phyloP scores from a whole-genome alignment of 768 basidiomycete genomes.

The Leccinum boreale region DNA sequence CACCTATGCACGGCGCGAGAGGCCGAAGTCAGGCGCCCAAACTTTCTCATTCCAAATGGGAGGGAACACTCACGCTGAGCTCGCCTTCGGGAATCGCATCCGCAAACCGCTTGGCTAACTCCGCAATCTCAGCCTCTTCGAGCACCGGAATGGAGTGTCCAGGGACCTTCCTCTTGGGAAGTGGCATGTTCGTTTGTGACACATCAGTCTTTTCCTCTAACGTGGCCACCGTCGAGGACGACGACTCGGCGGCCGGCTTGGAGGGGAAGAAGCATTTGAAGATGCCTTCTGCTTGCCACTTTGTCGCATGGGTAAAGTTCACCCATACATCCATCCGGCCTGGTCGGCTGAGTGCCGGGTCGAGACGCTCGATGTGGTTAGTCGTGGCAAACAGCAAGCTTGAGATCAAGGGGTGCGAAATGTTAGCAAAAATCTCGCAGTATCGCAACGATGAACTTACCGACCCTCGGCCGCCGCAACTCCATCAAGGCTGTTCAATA shows the following conservation, averaged over 20 bases:
- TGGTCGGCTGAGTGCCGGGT: constrained; percentile 83
- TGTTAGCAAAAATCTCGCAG: constrained; percentile 16
- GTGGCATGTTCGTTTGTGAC: constrained; percentile 64
- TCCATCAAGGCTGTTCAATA: constrained; percentile 83
- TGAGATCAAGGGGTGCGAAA: constrained; percentile 26
- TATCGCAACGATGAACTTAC: constrained; percentile 40
- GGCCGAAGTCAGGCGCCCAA: neutral
- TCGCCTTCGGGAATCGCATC: constrained; percentile 84
- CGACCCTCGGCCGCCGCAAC: constrained; percentile 85
- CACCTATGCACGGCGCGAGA: constrained; percentile 44
- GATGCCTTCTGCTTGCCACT: constrained; percentile 90
- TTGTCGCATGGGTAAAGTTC: constrained; percentile 86
- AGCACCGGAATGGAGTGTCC: constrained; percentile 64
- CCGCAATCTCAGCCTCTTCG: constrained; percentile 71
- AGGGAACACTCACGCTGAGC: constrained; percentile 60
- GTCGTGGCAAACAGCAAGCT: constrained; percentile 86
- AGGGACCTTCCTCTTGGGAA: constrained; percentile 59
- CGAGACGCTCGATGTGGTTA: constrained; percentile 91
- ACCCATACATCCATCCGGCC: constrained; percentile 94
- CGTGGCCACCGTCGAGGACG: constrained; percentile 8
- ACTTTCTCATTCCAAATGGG: neutral
- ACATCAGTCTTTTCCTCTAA: constrained; percentile 37
- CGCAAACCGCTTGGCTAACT: constrained; percentile 78
- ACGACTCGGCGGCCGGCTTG: constrained; percentile 29
- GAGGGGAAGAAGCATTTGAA: constrained; percentile 94